Base-by-base conservation (phyloP, 176 grass and related monocot species). In the Miscanthus lutarioriparius region DNA sequence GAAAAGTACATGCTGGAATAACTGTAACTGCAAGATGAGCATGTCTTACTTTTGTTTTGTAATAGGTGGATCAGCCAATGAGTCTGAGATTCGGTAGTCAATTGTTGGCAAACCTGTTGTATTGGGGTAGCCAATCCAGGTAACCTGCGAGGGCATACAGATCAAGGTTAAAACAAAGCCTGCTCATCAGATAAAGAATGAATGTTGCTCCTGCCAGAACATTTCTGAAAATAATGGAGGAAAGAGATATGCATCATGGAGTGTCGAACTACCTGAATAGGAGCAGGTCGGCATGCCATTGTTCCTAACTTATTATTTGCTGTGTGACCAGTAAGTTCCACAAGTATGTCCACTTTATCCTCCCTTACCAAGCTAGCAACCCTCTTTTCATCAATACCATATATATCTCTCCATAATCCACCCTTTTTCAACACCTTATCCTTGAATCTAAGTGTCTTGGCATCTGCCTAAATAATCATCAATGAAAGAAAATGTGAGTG, bases 51-150 rank as follows among this genome's bases (percentile, higher is more conserved):
- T 96, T 82, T 99, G 93, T 22, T 79, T 88, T 82, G 87, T 89
- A 68, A 39, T 89, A 76, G 83, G 88, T 84, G 96, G 88, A 88
- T 99, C 96, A 54, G 90, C 90, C 66, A 96, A 89, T 67, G 86
- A 82, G 54, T 99, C 96, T 76, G 96, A 92, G 64, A 99, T 96
- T 86, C 96, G 70, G 74, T 99, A 99, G 65, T 99, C 96, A 91
- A 99, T 90, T 84, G 93, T 87, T 83, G 96, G 96, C 83, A 96
- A 87, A 89, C 96, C 96, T 86, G 96, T 99, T 54, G 96, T 99
- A 83, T 99, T 99, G 85, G 96, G 96, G 84, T 99, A 99, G 62
- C 96, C 96, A 84, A 99, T 99, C 96, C 96, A 99, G 25, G 96
- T 94, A 81, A 94, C 96, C 96, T 99, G 79, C 41, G 71, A 20